Evolutionary conservation across 768 basidiomycete species (phyloP).

Genomic region (Bullera alba): DNA sequence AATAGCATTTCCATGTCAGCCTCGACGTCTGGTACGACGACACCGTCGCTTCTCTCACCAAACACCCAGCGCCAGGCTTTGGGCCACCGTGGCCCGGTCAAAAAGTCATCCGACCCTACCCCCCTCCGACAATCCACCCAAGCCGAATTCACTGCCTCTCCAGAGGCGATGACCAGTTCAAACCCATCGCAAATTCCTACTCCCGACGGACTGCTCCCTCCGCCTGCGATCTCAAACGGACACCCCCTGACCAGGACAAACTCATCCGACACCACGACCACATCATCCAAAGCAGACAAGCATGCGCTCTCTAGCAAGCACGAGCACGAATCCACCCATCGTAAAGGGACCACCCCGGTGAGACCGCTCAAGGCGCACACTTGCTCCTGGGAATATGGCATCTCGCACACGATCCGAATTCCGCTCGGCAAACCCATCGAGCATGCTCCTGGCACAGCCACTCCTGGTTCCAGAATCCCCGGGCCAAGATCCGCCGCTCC

Average conservation of each 20-base stretch:
- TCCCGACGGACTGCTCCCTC: no score
- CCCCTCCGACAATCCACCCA: no score
- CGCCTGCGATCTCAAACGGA: no score
- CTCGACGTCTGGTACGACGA: not conserved
- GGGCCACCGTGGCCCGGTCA: slow-evolving; percentile 7
- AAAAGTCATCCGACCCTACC: slow-evolving; percentile 30
- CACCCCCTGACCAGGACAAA: no score
- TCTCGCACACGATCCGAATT: slow-evolving; percentile 22
- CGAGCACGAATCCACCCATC: no score
- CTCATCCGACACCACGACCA: no score
- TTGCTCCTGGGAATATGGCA: slow-evolving; percentile 26
- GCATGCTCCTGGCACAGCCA: slow-evolving; percentile 2
- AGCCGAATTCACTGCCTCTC: no score
- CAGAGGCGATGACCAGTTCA: no score
- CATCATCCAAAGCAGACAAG: no score
- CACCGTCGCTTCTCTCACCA: slow-evolving; percentile 3
- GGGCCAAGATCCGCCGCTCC: slow-evolving; percentile 7
- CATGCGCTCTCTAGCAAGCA: no score
- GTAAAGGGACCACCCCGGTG: not conserved
- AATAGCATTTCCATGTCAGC: not conserved
- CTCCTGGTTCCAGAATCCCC: not conserved
- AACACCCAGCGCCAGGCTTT: not conserved
- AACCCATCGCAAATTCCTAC: no score
- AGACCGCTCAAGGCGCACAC: slow-evolving; percentile 12
- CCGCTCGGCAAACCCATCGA: slow-evolving; percentile 19